Conservation (phyloP, 306 rosid genomes). For the Oemleria cerasiformis region DNA sequence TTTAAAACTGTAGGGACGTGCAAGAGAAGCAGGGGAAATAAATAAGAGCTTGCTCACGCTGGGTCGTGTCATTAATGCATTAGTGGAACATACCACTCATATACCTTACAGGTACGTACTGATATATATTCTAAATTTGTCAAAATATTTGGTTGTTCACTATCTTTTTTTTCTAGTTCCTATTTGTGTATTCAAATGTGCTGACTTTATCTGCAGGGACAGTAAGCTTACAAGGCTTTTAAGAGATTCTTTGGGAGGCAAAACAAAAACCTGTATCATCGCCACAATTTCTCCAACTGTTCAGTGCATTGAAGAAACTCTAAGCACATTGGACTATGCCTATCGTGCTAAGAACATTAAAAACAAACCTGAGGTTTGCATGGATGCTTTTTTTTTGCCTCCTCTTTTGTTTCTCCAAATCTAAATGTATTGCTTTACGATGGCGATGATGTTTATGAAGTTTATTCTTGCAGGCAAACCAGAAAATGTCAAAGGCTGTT, state of each 20-base stretch:
- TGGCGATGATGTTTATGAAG: conserved; percentile 17
- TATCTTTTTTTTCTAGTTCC: conserved; percentile 2
- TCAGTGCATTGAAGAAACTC: conserved; percentile 82
- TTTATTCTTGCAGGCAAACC: conserved; percentile 69
- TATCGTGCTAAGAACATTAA: conserved; percentile 88
- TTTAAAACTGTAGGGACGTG: conserved; percentile 68
- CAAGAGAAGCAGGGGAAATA: conserved; percentile 99
- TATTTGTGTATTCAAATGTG: background rate
- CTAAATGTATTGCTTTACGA: conserved; percentile 1
- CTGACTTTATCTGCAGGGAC: conserved; percentile 51
- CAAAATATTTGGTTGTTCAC: background rate
- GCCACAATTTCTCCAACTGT: conserved; percentile 89
- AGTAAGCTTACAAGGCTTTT: conserved; percentile 92
- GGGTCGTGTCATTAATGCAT: conserved; percentile 94
- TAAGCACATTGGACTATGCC: conserved; percentile 93
- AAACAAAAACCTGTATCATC: conserved; percentile 93
- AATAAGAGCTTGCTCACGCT: conserved; percentile 96
- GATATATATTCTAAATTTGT: conserved; percentile 11
- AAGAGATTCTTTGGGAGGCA: conserved; percentile 95
- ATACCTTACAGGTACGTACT: conserved; percentile 77
- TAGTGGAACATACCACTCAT: conserved; percentile 91
- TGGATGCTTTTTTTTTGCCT: no score
- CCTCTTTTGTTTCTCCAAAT: conserved; percentile 3
- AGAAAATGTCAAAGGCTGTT: conserved; percentile 82
- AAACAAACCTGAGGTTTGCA: conserved; percentile 90